Evolutionary conservation across 108 stramenopile species (phyloP).

Genomic region (Cyclostephanos tholiformis): DNA sequence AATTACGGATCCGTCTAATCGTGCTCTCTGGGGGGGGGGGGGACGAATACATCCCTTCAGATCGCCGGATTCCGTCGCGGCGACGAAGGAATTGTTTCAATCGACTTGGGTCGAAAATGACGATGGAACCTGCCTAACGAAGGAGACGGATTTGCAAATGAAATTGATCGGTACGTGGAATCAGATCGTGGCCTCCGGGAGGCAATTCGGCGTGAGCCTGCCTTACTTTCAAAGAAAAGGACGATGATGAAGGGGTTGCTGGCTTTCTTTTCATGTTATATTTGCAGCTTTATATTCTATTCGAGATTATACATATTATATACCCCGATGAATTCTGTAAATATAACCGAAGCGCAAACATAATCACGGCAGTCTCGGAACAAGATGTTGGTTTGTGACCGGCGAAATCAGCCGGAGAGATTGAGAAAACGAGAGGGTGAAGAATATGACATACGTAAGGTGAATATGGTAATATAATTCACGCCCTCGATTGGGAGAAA

Average conservation of each 20-base stretch:
- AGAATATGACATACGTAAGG: too few relatives aligned
- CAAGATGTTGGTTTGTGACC: too few relatives aligned
- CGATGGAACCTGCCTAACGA: slow-evolving; percentile 62
- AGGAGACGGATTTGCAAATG: slow-evolving; percentile 77
- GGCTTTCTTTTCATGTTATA: neutral
- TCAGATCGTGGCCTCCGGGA: slow-evolving; percentile 78
- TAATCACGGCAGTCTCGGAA: too few relatives aligned
- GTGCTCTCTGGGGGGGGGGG: neutral
- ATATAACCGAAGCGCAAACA: too few relatives aligned
- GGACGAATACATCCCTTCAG: slow-evolving; percentile 4
- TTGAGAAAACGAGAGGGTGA: too few relatives aligned
- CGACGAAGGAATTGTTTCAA: slow-evolving; percentile 79
- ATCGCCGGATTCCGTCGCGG: slow-evolving; percentile 86
- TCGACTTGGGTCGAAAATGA: slow-evolving; percentile 65
- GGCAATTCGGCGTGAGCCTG: slow-evolving; percentile 74
- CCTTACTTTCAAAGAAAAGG: slow-evolving; percentile 74
- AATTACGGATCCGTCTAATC: slow-evolving; percentile 1
- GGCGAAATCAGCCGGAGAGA: too few relatives aligned
- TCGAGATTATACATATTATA: too few relatives aligned
- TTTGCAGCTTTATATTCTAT: too few relatives aligned
- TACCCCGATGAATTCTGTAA: too few relatives aligned
- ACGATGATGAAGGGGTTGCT: neutral
- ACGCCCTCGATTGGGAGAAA: too few relatives aligned
- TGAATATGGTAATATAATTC: too few relatives aligned
- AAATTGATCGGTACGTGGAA: slow-evolving; percentile 79